Evolutionary conservation across 1,139 yeast genomes (phyloP).

Genomic region (Geotrichum carabidarum): DNA sequence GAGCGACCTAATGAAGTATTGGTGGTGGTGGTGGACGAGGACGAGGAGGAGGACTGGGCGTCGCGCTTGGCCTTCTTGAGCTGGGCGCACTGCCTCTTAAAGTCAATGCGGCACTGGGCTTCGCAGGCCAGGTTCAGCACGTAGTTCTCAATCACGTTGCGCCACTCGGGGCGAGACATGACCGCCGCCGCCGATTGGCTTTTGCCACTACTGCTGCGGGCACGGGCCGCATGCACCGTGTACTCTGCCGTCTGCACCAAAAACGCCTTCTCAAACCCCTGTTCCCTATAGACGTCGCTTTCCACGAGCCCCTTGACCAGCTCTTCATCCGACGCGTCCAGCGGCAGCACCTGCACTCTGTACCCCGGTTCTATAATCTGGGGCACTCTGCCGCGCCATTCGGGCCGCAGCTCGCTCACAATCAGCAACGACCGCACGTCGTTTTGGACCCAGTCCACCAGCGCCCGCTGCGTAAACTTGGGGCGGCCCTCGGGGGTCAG

Average conservation of each 20-base stretch:
- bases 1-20: neutral
- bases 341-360: slow-evolving; percentile 46
- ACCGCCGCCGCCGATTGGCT: neutral
- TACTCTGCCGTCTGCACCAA: slow-evolving; percentile 53
- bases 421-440: slow-evolving; percentile 57
- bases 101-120: slow-evolving; percentile 60
- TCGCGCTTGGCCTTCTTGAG: slow-evolving; percentile 41
- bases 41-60: slow-evolving; percentile 4
- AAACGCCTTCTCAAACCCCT: slow-evolving; percentile 48
- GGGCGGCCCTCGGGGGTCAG: slow-evolving; percentile 55
- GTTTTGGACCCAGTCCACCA: slow-evolving; percentile 61
- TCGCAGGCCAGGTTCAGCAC: slow-evolving; percentile 60
- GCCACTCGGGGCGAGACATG: slow-evolving; percentile 52
- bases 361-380: slow-evolving; percentile 40
- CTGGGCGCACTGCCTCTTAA: slow-evolving; percentile 44
- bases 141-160: slow-evolving; percentile 62
- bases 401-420: slow-evolving; percentile 45
- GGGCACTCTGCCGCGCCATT: slow-evolving; percentile 50
- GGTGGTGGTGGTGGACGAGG: slow-evolving; percentile 1
- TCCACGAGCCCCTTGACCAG: slow-evolving; percentile 48
- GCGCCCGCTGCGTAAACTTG: slow-evolving; percentile 51
- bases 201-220: slow-evolving; percentile 23
- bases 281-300: slow-evolving; percentile 57
- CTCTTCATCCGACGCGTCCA: slow-evolving; percentile 46
- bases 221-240: slow-evolving; percentile 54